These are phyloP conservation scores for Zygoascus flipseniorum DNA, from an alignment of 805 yeast species.

Conservation along the genomic window DNA sequence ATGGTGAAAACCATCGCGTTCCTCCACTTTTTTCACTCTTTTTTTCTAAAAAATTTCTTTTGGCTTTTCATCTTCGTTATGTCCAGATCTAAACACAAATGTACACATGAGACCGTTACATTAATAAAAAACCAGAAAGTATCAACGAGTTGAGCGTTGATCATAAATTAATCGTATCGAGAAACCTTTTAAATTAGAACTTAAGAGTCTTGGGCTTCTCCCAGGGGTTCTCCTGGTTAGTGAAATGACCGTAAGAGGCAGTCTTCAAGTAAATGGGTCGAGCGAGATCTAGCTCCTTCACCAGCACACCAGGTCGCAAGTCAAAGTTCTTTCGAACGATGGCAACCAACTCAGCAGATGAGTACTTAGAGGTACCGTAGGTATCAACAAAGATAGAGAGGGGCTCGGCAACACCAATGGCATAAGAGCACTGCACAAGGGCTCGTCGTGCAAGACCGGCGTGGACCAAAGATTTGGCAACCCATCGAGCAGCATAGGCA, in stretches of 20 bases:
- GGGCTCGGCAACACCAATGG: constrained; percentile 99
- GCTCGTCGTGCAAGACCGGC: constrained; percentile 97
- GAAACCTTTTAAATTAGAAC: constrained; percentile 22
- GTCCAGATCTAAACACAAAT: not conserved
- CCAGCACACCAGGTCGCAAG: constrained; percentile 98
- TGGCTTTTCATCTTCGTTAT: constrained; percentile 1
- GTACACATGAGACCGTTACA: not conserved
- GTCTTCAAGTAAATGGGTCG: constrained; percentile 99
- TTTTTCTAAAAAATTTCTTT: not conserved
- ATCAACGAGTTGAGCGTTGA: constrained; percentile 23
- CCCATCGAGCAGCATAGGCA: constrained; percentile 99
- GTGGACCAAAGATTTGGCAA: constrained; percentile 92
- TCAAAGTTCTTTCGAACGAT: constrained; percentile 93
- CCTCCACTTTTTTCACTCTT: not conserved
- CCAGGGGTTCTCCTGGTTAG: constrained; percentile 98
- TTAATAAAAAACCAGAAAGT: not conserved
- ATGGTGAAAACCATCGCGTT: not conserved
- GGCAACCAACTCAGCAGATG: constrained; percentile 82
- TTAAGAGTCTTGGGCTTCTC: constrained; percentile 70
- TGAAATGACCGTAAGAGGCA: constrained; percentile 99
- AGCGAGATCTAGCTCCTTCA: constrained; percentile 91
- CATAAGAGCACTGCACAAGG: constrained; percentile 96
- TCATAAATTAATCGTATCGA: not conserved
- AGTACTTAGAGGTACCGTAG: constrained; percentile 91
- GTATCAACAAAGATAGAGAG: constrained; percentile 95